Percentiles rank a stretch among this genome's conserved stretches.
Conservation (phyloP, 2,329 filamentous ascomycete genomes). For the Paraphaeosphaeria minitans region DNA sequence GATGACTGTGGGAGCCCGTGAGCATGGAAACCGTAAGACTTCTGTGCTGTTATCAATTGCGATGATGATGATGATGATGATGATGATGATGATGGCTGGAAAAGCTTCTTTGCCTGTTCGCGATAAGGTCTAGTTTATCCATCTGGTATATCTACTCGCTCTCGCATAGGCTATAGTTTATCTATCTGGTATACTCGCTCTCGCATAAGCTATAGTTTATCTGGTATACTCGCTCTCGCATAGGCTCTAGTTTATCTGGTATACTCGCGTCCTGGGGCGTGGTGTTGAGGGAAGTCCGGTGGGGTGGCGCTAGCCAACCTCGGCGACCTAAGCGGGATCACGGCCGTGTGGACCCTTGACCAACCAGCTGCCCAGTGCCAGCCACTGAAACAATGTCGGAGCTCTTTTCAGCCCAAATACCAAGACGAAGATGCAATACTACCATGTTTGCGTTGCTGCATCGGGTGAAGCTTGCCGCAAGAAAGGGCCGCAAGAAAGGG, state of each 20-base stretch:
- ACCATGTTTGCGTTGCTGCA: neutral
- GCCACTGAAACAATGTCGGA: slow-evolving; percentile 1
- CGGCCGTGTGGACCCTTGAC: neutral
- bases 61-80: too few relatives aligned
- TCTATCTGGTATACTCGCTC: neutral
- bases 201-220: too few relatives aligned
- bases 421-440: neutral
- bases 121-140: too few relatives aligned
- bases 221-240: neutral
- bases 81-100: too few relatives aligned
- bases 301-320: neutral
- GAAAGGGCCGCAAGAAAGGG: slow-evolving; percentile 1
- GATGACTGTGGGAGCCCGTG: too few relatives aligned
- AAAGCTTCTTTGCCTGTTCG: too few relatives aligned
- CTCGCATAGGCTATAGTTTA: too few relatives aligned
- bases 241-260: too few relatives aligned
- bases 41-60: too few relatives aligned
- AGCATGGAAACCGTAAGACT: too few relatives aligned
- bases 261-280: neutral
- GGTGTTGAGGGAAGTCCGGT: neutral
- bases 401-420: neutral
- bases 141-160: too few relatives aligned
- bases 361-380: too few relatives aligned
- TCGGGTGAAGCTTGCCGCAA: neutral
- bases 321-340: neutral